Evolutionary conservation across 768 basidiomycete species (phyloP).

Genomic region (Nidula microcarpa): DNA sequence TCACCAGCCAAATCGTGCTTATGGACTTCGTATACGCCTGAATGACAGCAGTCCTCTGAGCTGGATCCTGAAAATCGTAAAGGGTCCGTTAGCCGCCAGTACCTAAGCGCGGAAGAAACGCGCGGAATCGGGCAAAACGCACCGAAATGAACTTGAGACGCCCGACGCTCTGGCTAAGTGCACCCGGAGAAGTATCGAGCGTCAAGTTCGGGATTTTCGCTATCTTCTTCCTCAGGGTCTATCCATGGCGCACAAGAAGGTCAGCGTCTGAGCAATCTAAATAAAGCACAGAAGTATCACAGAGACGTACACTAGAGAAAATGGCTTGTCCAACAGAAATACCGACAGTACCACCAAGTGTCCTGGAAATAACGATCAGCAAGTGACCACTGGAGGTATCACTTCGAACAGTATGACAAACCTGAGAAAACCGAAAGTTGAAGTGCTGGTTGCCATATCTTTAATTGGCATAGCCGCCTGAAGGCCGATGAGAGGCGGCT

Average conservation of each 20-base stretch:
- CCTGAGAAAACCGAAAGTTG: conserved; percentile 69
- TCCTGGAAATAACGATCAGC: conserved; percentile 29
- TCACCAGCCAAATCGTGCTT: conserved; percentile 50
- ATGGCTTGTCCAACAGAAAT: conserved; percentile 73
- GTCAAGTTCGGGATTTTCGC: conserved; percentile 29
- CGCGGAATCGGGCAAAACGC: conserved; percentile 9
- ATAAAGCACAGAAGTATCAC: conserved; percentile 1
- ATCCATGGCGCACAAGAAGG: not conserved
- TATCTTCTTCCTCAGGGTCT: conserved; percentile 36
- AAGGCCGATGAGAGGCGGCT: conserved; percentile 68
- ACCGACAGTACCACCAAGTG: conserved; percentile 74
- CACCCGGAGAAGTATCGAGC: conserved; percentile 36
- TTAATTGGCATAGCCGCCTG: conserved; percentile 87
- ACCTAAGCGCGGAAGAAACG: no score
- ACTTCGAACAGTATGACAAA: conserved; percentile 15
- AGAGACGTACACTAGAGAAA: conserved; percentile 48
- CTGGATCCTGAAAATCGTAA: conserved; percentile 27
- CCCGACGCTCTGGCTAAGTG: conserved; percentile 43
- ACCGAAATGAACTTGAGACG: conserved; percentile 42
- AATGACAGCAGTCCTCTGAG: conserved; percentile 35
- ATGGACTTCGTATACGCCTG: conserved; percentile 54
- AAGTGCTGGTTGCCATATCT: conserved; percentile 82
- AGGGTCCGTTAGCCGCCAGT: not conserved
- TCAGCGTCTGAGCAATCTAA: not conserved
- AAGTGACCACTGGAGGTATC: conserved; percentile 5